Evolutionary conservation across 805 yeast genomes (phyloP).

Genomic region (Lachancea meyersii): DNA sequence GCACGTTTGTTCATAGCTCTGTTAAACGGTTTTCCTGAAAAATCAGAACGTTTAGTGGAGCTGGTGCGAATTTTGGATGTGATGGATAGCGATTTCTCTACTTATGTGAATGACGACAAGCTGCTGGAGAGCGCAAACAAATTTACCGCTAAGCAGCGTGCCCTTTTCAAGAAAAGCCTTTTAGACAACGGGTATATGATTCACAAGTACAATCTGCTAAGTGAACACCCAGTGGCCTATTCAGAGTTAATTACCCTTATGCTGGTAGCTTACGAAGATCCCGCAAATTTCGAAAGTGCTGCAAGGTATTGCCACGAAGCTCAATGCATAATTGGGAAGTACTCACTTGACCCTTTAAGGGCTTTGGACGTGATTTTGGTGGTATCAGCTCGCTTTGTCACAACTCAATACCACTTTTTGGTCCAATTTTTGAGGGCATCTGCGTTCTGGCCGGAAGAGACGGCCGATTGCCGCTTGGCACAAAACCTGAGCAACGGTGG

Average conservation of each 20-base stretch:
- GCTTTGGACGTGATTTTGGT: slow-evolving; percentile 59
- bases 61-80: slow-evolving; percentile 12
- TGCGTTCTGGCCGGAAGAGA: slow-evolving; percentile 50
- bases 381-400: slow-evolving; percentile 41
- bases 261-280: slow-evolving; percentile 36
- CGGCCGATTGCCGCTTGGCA: slow-evolving; percentile 31
- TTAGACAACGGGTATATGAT: slow-evolving; percentile 36
- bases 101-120: slow-evolving; percentile 2
- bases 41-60: slow-evolving; percentile 12
- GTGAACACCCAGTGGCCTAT: slow-evolving; percentile 77
- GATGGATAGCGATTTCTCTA: slow-evolving; percentile 5
- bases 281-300: slow-evolving; percentile 38
- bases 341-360: slow-evolving; percentile 64
- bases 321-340: slow-evolving; percentile 63
- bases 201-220: slow-evolving; percentile 55
- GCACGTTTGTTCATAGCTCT: slow-evolving; percentile 8
- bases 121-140: slow-evolving; percentile 3
- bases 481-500: slow-evolving; percentile 45
- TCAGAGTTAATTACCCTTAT: slow-evolving; percentile 53
- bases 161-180: slow-evolving; percentile 13
- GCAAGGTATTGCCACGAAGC: slow-evolving; percentile 43
- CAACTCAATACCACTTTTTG: slow-evolving; percentile 41
- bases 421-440: slow-evolving; percentile 47
- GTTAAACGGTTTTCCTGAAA: slow-evolving; percentile 10
- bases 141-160: slow-evolving; percentile 4